Evolutionary conservation across 345 rosid genomes (phyloP), one percentile per base, ranked within the genome.

Genomic region (Geranium rotundifolium): DNA sequence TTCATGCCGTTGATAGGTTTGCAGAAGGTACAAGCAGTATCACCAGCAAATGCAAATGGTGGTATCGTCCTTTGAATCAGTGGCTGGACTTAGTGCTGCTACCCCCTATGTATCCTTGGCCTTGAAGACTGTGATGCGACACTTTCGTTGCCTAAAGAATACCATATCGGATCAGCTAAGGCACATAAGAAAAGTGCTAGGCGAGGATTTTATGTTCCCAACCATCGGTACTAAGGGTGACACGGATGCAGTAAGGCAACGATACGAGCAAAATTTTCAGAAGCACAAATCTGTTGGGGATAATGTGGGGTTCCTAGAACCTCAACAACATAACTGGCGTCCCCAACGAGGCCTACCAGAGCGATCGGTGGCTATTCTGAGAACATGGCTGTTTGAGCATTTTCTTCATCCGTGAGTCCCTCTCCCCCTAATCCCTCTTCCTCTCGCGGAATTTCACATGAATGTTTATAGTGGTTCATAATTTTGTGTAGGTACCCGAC

Each of bases 261-360:
- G 68, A 39, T 66, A 59, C 58, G 20, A 39, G 58, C 79, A 69
- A 58, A 56, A 65, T 65, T 72, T 70, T 52, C 73, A 71, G 62
- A 77, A 61, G 69, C 71, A 68, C 20, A 75, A 70, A 61, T 73
- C 65, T 18, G 64, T 72, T 55, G 79, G 75, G 66, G 72, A 56
- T 60, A 72, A 67, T 63, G 65, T 57, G 73, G 70, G 79, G 27
- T 74, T 64, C 69, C 80, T 69, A 62, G 86, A 81, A 61, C 75
- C 82, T 63, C 84, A 80, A 52, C 82, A 77, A 56, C 79, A 79
- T 19, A 67, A 76, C 52, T 85, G 86, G 88, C 76, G 88, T 70
- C 84, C 88, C 71, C 88, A 83, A 58, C 60, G 91, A 64, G 88
- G 88, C 46, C 86, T 83, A 20, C 86, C 91, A 2, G 91, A 83